These are phyloP conservation scores for Geopyxis carbonaria DNA, from an alignment of 495 filamentous ascomycete species.

Conservation along the genomic window DNA sequence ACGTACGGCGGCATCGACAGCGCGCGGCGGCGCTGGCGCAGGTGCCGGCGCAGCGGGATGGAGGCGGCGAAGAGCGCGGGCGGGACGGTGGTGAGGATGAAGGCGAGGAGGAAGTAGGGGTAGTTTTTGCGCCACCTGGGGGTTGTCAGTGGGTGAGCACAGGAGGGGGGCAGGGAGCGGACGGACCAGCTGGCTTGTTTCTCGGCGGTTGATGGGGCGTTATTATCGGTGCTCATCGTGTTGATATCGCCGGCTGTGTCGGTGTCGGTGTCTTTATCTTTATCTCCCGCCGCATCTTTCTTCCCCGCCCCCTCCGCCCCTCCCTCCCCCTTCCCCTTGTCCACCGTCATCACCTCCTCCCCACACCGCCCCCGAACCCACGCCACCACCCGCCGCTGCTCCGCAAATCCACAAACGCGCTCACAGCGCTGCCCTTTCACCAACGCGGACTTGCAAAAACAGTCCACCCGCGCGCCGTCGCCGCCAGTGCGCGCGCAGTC, in stretches of 20 bases:
- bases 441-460: too few species aligned
- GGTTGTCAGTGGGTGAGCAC: not conserved
- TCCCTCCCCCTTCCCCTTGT: too few species aligned
- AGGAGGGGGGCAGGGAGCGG: not conserved
- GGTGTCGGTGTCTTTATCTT: not conserved
- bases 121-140: constrained; percentile 21
- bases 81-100: constrained; percentile 19
- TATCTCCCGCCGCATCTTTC: not conserved
- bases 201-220: not conserved
- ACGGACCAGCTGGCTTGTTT: constrained; percentile 6
- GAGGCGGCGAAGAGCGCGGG: constrained; percentile 13
- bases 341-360: too few species aligned
- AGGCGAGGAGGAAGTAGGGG: constrained; percentile 19
- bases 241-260: not conserved
- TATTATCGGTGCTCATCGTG: not conserved
- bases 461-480: constrained; percentile 6
- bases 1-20: not conserved
- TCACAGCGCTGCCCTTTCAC: too few species aligned
- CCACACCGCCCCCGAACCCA: too few species aligned
- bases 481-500: constrained; percentile 8
- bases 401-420: too few species aligned
- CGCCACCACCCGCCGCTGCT: too few species aligned
- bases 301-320: too few species aligned
- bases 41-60: constrained; percentile 20
- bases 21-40: constrained; percentile 8